phyloP scores from a whole-genome alignment of 192 early-diverging fungal species.

The Funneliformis mosseae region DNA sequence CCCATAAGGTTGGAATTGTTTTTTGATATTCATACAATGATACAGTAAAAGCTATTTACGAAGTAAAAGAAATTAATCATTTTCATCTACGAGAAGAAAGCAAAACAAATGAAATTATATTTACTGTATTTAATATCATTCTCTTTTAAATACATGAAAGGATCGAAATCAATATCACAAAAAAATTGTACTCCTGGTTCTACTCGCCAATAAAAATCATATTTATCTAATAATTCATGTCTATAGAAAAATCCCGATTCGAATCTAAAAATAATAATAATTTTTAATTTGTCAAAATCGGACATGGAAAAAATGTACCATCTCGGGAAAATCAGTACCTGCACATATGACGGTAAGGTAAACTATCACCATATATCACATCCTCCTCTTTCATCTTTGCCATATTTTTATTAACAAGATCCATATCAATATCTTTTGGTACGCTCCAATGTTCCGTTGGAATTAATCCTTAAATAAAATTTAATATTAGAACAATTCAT shows the following conservation, averaged over 20 bases:
- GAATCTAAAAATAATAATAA: conserved; percentile 42
- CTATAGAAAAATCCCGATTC: conserved; percentile 78
- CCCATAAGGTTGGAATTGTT: conserved; percentile 78
- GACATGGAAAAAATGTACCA: neutral
- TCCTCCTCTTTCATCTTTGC: conserved; percentile 53
- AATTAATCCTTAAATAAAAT: conserved; percentile 45
- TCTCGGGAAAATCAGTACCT: conserved; percentile 41
- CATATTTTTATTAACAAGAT: conserved; percentile 52
- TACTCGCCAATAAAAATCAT: conserved; percentile 89
- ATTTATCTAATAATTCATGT: conserved; percentile 67
- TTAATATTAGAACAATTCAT: neutral
- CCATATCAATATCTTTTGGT: conserved; percentile 77
- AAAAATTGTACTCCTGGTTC: conserved; percentile 81
- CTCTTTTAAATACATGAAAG: conserved; percentile 77
- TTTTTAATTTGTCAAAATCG: neutral
- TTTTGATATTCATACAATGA: conserved; percentile 68
- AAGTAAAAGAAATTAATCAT: conserved; percentile 1
- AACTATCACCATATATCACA: conserved; percentile 66
- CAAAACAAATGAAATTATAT: neutral
- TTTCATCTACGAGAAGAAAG: neutral
- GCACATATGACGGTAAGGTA: conserved; percentile 80
- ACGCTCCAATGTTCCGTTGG: conserved; percentile 79
- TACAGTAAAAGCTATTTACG: conserved; percentile 66
- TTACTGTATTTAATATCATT: conserved; percentile 77
- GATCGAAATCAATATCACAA: conserved; percentile 84